Conservation (phyloP, 164 flowering plant genomes). For the Umbellularia californica region DNA sequence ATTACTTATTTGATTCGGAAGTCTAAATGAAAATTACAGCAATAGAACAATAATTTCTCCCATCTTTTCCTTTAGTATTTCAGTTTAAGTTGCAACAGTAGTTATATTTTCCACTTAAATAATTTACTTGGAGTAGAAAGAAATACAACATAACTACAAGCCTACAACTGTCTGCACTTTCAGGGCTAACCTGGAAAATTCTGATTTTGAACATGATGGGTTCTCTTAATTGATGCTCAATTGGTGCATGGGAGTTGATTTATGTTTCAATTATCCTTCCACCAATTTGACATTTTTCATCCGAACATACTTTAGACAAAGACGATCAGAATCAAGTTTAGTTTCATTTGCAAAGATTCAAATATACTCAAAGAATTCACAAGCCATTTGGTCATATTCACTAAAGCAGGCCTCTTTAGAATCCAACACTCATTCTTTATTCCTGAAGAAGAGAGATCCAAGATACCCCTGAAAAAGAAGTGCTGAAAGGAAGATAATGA, state of each 20-base stretch:
- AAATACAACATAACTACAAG: background rate
- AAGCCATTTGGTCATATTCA: slow-evolving; percentile 35
- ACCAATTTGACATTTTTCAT: slow-evolving; percentile 28
- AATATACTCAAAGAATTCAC: background rate
- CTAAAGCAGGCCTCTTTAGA: slow-evolving; percentile 57
- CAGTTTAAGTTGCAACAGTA: too few species aligned
- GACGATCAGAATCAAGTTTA: slow-evolving; percentile 1
- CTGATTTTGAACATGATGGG: slow-evolving; percentile 32
- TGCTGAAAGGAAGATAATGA: slow-evolving; percentile 59
- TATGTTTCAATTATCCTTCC: slow-evolving; percentile 23
- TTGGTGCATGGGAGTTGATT: slow-evolving; percentile 24
- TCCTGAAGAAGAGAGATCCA: slow-evolving; percentile 51
- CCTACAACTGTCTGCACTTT: background rate
- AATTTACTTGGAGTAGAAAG: too few species aligned
- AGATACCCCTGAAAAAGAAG: slow-evolving; percentile 69
- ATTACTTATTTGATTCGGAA: too few species aligned
- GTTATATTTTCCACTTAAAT: too few species aligned
- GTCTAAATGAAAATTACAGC: too few species aligned
- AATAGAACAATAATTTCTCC: too few species aligned
- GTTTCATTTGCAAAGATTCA: background rate
- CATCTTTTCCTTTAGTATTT: too few species aligned
- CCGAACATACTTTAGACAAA: slow-evolving; percentile 30
- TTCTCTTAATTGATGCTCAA: slow-evolving; percentile 34
- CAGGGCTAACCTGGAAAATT: slow-evolving; percentile 49
- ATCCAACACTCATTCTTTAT: slow-evolving; percentile 43